These are phyloP conservation scores for Eucalyptus grandis DNA, from an alignment of 345 rosid species.

Conservation along the genomic window DNA sequence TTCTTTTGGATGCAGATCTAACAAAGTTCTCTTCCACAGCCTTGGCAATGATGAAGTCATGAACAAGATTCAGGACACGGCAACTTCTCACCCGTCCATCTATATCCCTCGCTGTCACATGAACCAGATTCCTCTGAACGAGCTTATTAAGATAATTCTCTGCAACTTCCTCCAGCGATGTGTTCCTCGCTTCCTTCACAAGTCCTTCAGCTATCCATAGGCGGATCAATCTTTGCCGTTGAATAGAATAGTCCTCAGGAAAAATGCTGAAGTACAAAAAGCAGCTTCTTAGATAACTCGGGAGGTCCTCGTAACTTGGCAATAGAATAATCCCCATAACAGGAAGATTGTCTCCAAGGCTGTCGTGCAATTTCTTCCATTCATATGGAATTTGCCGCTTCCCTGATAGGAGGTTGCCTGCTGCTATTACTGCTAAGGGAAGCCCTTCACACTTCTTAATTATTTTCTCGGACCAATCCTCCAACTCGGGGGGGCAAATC, in stretches of 20 bases:
- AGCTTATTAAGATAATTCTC: neutral
- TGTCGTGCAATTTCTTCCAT: neutral
- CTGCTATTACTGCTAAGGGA: neutral
- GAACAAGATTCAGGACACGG: neutral
- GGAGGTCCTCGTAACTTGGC: slow-evolving; percentile 3
- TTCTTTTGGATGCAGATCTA: neutral
- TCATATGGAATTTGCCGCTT: neutral
- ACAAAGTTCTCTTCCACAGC: neutral
- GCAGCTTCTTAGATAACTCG: neutral
- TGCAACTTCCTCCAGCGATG: neutral
- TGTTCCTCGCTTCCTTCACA: neutral
- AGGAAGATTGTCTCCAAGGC: neutral
- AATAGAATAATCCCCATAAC: neutral
- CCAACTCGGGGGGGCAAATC: neutral
- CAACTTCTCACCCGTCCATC: neutral
- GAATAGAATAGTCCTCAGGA: neutral
- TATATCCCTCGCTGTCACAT: neutral
- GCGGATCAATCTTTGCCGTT: neutral
- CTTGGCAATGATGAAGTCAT: neutral
- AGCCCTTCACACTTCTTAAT: slow-evolving; percentile 5
- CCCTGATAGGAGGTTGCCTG: neutral
- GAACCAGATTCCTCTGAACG: neutral
- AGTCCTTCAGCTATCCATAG: slow-evolving; percentile 5
- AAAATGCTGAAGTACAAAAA: neutral
- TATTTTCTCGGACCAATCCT: neutral